phyloP scores from a whole-genome alignment of 768 basidiomycete species.

The Boletus barrowsii region DNA sequence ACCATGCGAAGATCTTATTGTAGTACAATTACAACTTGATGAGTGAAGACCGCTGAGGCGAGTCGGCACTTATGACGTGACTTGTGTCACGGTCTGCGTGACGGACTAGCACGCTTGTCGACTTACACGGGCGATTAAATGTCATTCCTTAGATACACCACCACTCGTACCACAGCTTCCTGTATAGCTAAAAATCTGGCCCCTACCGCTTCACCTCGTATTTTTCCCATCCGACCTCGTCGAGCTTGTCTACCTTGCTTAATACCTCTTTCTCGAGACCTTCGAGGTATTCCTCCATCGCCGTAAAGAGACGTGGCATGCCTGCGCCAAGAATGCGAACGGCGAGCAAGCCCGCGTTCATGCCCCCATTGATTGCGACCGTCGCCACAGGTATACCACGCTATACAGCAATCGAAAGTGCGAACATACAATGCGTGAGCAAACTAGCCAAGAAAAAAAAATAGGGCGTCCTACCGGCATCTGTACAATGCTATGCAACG shows the following conservation, averaged over 20 bases:
- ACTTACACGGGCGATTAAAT: too few species aligned
- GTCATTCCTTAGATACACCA: too few species aligned
- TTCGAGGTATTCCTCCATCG: slow-evolving; percentile 74
- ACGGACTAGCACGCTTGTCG: too few species aligned
- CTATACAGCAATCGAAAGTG: slow-evolving; percentile 37
- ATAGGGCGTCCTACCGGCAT: slow-evolving; percentile 76
- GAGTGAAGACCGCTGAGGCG: too few species aligned
- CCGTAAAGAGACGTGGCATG: slow-evolving; percentile 58
- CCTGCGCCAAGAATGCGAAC: slow-evolving; percentile 83
- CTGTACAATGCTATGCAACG: slow-evolving; percentile 96
- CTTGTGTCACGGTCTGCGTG: too few species aligned
- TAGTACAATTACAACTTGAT: too few species aligned
- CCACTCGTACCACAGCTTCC: too few species aligned
- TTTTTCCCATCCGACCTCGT: slow-evolving; percentile 81
- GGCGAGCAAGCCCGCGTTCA: slow-evolving; percentile 89
- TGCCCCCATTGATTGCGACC: slow-evolving; percentile 94
- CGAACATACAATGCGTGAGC: background rate
- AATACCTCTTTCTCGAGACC: slow-evolving; percentile 72
- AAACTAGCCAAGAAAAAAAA: background rate
- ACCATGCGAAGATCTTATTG: too few species aligned
- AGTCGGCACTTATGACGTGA: too few species aligned
- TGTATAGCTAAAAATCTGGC: too few species aligned
- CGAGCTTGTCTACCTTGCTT: slow-evolving; percentile 72
- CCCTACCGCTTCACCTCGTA: slow-evolving; percentile 51
- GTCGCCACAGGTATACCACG: slow-evolving; percentile 96